A percentile compares a stretch with the other conserved stretches of the same genome.
Conservation (phyloP, 2,329 filamentous ascomycete genomes). For the Ophiocordyceps robertsii region DNA sequence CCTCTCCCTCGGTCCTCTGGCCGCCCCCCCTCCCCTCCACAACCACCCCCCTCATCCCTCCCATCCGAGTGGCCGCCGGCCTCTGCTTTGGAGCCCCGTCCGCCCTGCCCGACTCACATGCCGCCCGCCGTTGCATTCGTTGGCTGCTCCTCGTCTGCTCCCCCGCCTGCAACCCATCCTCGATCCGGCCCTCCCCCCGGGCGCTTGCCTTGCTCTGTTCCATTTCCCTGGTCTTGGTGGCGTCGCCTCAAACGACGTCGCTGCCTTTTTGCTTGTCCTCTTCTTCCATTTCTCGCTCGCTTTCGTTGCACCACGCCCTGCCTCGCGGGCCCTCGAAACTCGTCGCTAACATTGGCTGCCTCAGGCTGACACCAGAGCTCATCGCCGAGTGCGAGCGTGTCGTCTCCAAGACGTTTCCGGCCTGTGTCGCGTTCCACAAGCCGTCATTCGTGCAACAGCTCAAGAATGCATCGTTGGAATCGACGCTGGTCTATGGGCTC, state of each 20-base stretch:
- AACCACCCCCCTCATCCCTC: not conserved
- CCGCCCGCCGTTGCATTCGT: slow-evolving; percentile 2
- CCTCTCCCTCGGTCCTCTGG: not conserved
- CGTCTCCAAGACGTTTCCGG: slow-evolving; percentile 46
- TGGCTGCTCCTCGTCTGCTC: not conserved
- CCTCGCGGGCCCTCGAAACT: not conserved
- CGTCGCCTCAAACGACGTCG: not conserved
- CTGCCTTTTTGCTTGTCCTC: not conserved
- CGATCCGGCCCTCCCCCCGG: slow-evolving; percentile 1
- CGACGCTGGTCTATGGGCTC: slow-evolving; percentile 43
- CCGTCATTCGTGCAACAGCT: slow-evolving; percentile 47
- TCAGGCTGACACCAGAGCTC: slow-evolving; percentile 40
- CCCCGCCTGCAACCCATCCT: slow-evolving; percentile 2
- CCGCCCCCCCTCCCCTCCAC: not conserved
- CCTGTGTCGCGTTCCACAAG: slow-evolving; percentile 50
- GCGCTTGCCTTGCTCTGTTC: not conserved
- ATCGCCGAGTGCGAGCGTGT: slow-evolving; percentile 46
- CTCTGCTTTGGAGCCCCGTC: not conserved
- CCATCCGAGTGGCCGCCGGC: slow-evolving; percentile 5
- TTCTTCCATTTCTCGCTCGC: not conserved
- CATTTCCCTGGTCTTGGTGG: not conserved
- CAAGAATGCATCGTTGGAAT: slow-evolving; percentile 40
- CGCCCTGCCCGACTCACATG: slow-evolving; percentile 2
- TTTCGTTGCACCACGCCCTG: not conserved
- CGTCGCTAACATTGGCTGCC: not conserved